Conservation (phyloP, 23 red algal species). For the Gracilaria vermiculophylla region DNA sequence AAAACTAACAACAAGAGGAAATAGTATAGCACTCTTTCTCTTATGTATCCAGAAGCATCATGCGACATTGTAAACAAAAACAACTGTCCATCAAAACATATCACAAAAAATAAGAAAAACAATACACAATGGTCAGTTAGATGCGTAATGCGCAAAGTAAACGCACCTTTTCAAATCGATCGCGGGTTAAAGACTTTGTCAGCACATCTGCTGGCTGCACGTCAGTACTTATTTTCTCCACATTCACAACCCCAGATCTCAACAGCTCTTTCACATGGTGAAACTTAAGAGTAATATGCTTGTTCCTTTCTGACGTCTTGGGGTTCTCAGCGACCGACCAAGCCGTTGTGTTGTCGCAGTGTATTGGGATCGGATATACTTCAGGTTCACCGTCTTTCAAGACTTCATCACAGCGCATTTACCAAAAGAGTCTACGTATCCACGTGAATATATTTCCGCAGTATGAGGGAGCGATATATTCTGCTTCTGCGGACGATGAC, state of each 20-base stretch:
- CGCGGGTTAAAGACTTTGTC: no score
- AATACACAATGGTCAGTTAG: no score
- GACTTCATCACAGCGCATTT: background rate
- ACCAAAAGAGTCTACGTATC: constrained; percentile 10
- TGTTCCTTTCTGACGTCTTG: background rate
- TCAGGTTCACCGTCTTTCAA: background rate
- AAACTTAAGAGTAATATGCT: constrained; percentile 23
- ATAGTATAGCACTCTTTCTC: no score
- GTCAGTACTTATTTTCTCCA: background rate
- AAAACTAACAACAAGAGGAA: no score
- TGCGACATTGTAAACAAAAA: no score
- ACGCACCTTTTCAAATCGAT: no score
- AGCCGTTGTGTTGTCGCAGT: background rate
- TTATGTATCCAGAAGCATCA: no score
- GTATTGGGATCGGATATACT: background rate
- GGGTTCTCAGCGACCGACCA: background rate
- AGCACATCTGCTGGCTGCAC: background rate
- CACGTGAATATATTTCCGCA: background rate
- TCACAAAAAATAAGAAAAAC: no score
- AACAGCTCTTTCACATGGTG: background rate
- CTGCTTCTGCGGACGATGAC: constrained; percentile 23
- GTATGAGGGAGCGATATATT: constrained; percentile 24
- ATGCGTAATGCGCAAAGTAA: no score
- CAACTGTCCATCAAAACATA: no score
- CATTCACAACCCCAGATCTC: background rate